Evolutionary conservation across 768 basidiomycete genomes (phyloP).

Genomic region (Pisolithus microcarpus): DNA sequence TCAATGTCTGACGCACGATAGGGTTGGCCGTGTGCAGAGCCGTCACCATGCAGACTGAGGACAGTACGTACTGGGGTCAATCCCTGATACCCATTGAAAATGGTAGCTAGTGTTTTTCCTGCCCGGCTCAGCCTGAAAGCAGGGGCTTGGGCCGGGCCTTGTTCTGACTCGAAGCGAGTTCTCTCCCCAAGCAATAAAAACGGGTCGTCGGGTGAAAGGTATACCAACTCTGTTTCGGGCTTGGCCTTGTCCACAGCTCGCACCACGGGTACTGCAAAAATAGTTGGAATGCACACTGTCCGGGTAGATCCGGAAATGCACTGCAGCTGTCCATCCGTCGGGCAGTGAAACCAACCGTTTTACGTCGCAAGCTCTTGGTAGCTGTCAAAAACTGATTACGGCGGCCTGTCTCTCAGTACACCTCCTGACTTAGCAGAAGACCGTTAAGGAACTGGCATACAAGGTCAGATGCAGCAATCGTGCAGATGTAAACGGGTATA

Average conservation of each 20-base stretch:
- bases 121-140: too few species aligned
- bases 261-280: conserved; percentile 75
- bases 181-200: conserved; percentile 72
- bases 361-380: conserved; percentile 78
- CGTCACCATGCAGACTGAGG: too few species aligned
- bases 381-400: conserved; percentile 84
- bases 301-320: conserved; percentile 30
- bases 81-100: too few species aligned
- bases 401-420: conserved; percentile 75
- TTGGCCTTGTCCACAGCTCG: conserved; percentile 88
- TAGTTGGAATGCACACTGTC: conserved; percentile 6
- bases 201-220: conserved; percentile 68
- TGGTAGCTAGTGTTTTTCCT: too few species aligned
- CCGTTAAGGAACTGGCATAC: conserved; percentile 81
- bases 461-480: conserved; percentile 7
- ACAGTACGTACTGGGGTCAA: too few species aligned
- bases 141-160: too few species aligned
- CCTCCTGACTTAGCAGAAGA: conserved; percentile 74
- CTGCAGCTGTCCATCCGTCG: conserved; percentile 76
- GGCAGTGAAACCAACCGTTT: conserved; percentile 73
- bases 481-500: conserved; percentile 16
- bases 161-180: conserved; percentile 69
- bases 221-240: conserved; percentile 65
- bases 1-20: too few species aligned
- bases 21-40: too few species aligned